phyloP scores from a whole-genome alignment of 441 rosid genomes.

The Gossypium davidsonii region DNA sequence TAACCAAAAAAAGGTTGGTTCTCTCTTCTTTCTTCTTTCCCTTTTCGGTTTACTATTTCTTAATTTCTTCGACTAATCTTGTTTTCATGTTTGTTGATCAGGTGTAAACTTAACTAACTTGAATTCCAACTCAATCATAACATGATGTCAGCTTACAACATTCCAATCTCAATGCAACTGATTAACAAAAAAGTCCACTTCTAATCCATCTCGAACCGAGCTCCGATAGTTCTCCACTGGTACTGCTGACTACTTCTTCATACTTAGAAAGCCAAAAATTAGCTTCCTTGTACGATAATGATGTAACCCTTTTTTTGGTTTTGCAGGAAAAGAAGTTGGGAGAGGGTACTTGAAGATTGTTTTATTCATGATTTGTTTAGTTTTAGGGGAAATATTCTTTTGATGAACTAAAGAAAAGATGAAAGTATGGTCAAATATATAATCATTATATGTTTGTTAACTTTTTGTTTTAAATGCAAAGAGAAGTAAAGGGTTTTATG shows the following conservation, averaged over 20 bases:
- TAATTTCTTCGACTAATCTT: constrained; percentile 22
- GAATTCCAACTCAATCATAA: not conserved
- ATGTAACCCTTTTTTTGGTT: constrained; percentile 6
- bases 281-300: constrained; percentile 13
- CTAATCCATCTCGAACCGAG: constrained; percentile 2
- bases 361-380: constrained; percentile 29
- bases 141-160: not conserved
- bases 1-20: constrained; percentile 47
- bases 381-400: constrained; percentile 24
- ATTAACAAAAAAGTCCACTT: constrained; percentile 16
- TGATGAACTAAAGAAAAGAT: constrained; percentile 26
- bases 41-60: constrained; percentile 13
- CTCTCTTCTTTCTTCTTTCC: constrained; percentile 23
- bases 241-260: not conserved
- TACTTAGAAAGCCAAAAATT: not conserved
- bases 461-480: constrained; percentile 26
- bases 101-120: constrained; percentile 27
- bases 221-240: not conserved
- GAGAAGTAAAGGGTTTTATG: constrained; percentile 21
- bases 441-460: constrained; percentile 29
- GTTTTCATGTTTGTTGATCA: constrained; percentile 30
- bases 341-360: constrained; percentile 29
- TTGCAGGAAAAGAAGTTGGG: constrained; percentile 30
- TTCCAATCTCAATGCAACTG: not conserved
- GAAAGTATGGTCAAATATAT: constrained; percentile 29